A percentile compares a stretch with the other conserved stretches of the same genome.
These are phyloP conservation scores for Lactarius indigo DNA, from an alignment of 768 basidiomycete genomes.

Conservation along the genomic window DNA sequence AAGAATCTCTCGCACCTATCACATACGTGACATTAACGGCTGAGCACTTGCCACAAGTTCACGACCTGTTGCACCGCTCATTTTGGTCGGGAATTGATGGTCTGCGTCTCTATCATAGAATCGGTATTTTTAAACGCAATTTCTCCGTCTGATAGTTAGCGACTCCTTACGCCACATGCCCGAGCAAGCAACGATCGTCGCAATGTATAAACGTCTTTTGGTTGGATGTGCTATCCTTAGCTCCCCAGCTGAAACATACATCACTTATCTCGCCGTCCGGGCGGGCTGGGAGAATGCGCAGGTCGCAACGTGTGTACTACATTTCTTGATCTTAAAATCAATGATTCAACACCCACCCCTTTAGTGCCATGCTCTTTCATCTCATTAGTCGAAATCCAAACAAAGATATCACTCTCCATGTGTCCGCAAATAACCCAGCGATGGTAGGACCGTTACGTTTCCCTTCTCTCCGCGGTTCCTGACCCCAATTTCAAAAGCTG, in stretches of 20 bases:
- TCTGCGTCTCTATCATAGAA: slow-evolving; percentile 31
- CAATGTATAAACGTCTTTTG: slow-evolving; percentile 64
- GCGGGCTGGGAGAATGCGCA: slow-evolving; percentile 78
- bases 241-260: slow-evolving; percentile 77
- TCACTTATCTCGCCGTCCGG: slow-evolving; percentile 76
- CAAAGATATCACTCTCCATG: slow-evolving; percentile 78
- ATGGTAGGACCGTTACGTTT: slow-evolving; percentile 46
- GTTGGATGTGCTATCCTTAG: slow-evolving; percentile 73
- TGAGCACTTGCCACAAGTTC: slow-evolving; percentile 63
- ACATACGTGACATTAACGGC: slow-evolving; percentile 57
- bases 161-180: slow-evolving; percentile 67
- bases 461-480: background rate
- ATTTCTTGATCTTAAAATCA: background rate
- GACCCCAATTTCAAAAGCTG: slow-evolving; percentile 41
- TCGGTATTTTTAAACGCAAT: slow-evolving; percentile 5
- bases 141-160: slow-evolving; percentile 44
- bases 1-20: slow-evolving; percentile 50
- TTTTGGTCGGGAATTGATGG: slow-evolving; percentile 82
- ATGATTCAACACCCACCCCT: slow-evolving; percentile 16
- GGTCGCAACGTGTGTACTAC: slow-evolving; percentile 60
- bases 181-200: slow-evolving; percentile 73
- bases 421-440: slow-evolving; percentile 76
- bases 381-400: slow-evolving; percentile 67
- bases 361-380: slow-evolving; percentile 74
- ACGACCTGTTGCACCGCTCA: slow-evolving; percentile 59